Conservation (phyloP, 495 filamentous ascomycete species). For the Eremomyces bilateralis region DNA sequence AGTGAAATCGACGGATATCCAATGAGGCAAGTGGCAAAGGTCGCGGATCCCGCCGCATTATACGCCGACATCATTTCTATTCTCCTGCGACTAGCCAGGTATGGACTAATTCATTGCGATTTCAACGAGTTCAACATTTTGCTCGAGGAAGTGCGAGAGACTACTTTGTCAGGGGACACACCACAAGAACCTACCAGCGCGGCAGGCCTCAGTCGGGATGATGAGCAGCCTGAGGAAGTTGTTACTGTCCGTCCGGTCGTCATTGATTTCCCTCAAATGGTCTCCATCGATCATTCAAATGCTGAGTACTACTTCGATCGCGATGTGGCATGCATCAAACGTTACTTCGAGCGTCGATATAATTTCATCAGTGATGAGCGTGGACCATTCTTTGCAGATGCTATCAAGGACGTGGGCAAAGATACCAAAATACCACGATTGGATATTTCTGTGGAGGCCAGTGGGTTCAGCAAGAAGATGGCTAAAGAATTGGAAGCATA, state of each 20-base stretch:
- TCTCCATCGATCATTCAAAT: conserved; percentile 83
- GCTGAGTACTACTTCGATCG: conserved; percentile 91
- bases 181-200: neutral
- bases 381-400: conserved; percentile 68
- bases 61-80: conserved; percentile 80
- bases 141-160: conserved; percentile 36
- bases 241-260: conserved; percentile 42
- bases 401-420: conserved; percentile 47
- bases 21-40: conserved; percentile 57
- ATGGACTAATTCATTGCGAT: conserved; percentile 90
- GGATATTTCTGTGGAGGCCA: conserved; percentile 48
- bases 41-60: conserved; percentile 54
- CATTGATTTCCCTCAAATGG: conserved; percentile 97
- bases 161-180: neutral
- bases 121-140: conserved; percentile 99
- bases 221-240: conserved; percentile 4
- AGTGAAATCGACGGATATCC: conserved; percentile 72
- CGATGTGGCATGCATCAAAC: conserved; percentile 83
- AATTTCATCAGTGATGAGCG: conserved; percentile 61
- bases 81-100: conserved; percentile 61
- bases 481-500: conserved; percentile 78
- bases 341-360: conserved; percentile 76
- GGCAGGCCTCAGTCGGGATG: neutral
- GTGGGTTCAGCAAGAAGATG: conserved; percentile 90
- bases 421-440: conserved; percentile 14